These are phyloP conservation scores for Calonectria fujianensis DNA, from an alignment of 2,329 filamentous ascomycete genomes.

Conservation along the genomic window DNA sequence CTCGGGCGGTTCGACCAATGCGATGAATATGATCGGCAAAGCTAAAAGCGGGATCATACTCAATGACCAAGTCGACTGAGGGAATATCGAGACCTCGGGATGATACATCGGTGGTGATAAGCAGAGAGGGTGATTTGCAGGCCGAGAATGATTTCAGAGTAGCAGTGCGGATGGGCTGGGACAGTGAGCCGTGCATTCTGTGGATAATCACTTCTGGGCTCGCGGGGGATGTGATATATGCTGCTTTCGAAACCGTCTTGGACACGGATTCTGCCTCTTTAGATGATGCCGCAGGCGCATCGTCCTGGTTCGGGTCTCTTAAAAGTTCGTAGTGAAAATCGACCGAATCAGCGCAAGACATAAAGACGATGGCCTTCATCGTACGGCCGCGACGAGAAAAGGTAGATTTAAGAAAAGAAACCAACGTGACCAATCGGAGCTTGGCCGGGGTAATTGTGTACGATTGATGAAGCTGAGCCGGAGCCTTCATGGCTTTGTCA, in stretches of 20 bases:
- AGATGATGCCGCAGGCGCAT: conserved; percentile 53
- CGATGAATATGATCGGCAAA: conserved; percentile 95
- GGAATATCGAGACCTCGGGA: conserved; percentile 96
- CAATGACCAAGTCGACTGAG: conserved; percentile 94
- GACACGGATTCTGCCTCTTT: conserved; percentile 63
- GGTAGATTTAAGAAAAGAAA: conserved; percentile 87
- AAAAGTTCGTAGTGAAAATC: conserved; percentile 97
- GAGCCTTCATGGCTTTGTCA: conserved; percentile 82
- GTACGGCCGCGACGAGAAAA: conserved; percentile 92
- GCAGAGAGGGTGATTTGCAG: conserved; percentile 83
- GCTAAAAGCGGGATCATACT: conserved; percentile 97
- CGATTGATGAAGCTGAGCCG: conserved; percentile 94
- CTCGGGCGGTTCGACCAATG: conserved; percentile 94
- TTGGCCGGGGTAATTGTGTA: conserved; percentile 93
- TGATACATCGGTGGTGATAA: conserved; percentile 96
- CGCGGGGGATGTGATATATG: conserved; percentile 83
- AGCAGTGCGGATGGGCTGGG: conserved; percentile 89
- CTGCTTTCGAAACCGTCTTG: conserved; percentile 80
- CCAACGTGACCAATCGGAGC: conserved; percentile 89
- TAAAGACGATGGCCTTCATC: conserved; percentile 98
- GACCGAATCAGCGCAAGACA: conserved; percentile 96
- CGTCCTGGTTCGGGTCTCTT: conserved; percentile 63
- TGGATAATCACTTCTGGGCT: conserved; percentile 86
- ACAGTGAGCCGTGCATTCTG: conserved; percentile 93
- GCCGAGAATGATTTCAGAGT: conserved; percentile 88